Conservation (phyloP, 495 filamentous ascomycete species). For the Paragyromitra xinjiangensis region DNA sequence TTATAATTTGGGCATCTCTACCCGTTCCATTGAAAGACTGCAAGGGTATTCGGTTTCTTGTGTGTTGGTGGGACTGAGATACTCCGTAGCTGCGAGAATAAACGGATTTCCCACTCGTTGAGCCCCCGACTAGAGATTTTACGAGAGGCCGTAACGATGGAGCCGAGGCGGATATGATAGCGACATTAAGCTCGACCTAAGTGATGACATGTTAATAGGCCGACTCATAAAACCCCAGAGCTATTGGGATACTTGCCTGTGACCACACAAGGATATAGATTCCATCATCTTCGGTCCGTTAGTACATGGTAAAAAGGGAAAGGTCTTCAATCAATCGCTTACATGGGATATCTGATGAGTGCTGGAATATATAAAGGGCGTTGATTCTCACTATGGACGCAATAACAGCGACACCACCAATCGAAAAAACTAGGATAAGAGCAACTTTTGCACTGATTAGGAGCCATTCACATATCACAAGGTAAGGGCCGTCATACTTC, state of each 20-base stretch:
- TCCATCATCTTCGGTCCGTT: constrained; percentile 41
- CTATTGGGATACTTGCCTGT: constrained; percentile 10
- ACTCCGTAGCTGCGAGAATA: constrained; percentile 1
- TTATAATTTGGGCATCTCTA: constrained; percentile 26
- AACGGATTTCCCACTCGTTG: constrained; percentile 14
- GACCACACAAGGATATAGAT: constrained; percentile 58
- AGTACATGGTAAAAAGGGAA: background rate
- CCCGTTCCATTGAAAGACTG: constrained; percentile 28
- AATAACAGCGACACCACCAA: constrained; percentile 56
- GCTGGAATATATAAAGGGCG: constrained; percentile 55
- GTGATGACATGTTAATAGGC: background rate
- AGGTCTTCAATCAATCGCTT: background rate
- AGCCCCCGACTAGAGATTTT: constrained; percentile 29
- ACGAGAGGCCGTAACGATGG: constrained; percentile 55
- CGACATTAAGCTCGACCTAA: constrained; percentile 55
- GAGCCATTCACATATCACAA: background rate
- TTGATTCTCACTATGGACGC: constrained; percentile 58
- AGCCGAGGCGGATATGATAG: constrained; percentile 56
- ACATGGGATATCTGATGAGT: constrained; percentile 52
- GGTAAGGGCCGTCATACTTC: constrained; percentile 10
- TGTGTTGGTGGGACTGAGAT: constrained; percentile 55
- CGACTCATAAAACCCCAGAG: background rate
- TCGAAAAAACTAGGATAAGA: constrained; percentile 48
- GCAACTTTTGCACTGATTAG: constrained; percentile 34
- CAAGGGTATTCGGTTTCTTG: constrained; percentile 56